Evolutionary conservation across 176 grass and related monocot genomes (phyloP), one percentile per base, ranked within the genome.

Genomic region (Pontederia paniculata): DNA sequence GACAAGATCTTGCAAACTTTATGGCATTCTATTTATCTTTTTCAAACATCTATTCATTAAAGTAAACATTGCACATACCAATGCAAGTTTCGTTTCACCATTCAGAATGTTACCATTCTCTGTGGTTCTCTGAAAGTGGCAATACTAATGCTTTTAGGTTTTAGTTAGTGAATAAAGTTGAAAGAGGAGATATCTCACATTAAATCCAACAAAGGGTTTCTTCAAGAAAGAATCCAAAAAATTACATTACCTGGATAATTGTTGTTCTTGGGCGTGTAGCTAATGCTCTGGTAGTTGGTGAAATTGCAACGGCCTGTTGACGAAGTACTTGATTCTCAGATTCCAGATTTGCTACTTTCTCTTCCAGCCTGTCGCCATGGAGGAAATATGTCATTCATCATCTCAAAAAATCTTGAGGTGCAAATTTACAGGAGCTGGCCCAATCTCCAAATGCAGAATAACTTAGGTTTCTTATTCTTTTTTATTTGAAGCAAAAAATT

Each of bases 311-410:
- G 75, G 81, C 60, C 70, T 88, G 79, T 71, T 89, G 82, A 70
- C 69, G 91, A 50, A 90, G 77, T 44, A 80, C 44, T 66, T 84
- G 77, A 46, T 90, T 90, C 52, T 87, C 86, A 52, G 75, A 81
- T 72, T 97, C 86, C 76, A 87, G 65, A 73, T 80, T 80, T 19
- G 63, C 58, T 69, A 81, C 44, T 81, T 79, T 89, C 81, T 95
- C 89, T 85, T 95, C 84, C 70, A 95, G 78, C 63, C 89, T 95
- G 74, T 69, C 17, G 57, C 55, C 47, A 60, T 45, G 43, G 79
- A 79, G 25, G 48, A 68, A 50, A 21, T 53, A 44, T 63, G 58
- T 69, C 14, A 60, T 53, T 44, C 28, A 22, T 79, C 69, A 57
- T 15, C 53, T 57, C n/a, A 31, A 9, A 10, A 12, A 46, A 23